Evolutionary conservation across 495 filamentous ascomycete species (phyloP).

Genomic region (Trichoderma parareesei): DNA sequence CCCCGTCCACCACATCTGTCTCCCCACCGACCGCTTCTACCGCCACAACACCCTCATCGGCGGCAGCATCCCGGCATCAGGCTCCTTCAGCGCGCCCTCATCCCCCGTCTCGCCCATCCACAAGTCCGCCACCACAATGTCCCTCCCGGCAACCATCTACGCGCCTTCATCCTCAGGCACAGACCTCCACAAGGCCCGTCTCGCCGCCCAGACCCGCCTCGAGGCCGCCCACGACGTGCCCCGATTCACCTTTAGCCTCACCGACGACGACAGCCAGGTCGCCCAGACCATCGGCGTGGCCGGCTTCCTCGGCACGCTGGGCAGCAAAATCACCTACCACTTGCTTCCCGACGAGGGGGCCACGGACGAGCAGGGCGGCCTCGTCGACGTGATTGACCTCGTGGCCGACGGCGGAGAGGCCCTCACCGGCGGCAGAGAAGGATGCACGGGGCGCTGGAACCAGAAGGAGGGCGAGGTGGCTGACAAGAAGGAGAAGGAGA

Average conservation of each 20-base stretch:
- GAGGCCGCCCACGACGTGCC: conserved; percentile 45
- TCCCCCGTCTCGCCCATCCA: conserved; percentile 18
- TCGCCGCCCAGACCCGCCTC: conserved; percentile 49
- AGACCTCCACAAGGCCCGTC: conserved; percentile 42
- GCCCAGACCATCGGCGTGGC: conserved; percentile 42
- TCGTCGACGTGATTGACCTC: conserved; percentile 47
- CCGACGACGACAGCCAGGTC: conserved; percentile 40
- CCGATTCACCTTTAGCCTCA: conserved; percentile 43
- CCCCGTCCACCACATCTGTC: conserved; percentile 37
- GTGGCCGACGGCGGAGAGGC: conserved; percentile 36
- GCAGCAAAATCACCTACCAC: conserved; percentile 49
- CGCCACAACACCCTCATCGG: conserved; percentile 19
- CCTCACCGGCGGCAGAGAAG: conserved; percentile 28
- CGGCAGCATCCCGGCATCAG: conserved; percentile 14
- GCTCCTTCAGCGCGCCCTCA: conserved; percentile 21
- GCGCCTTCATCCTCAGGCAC: conserved; percentile 28
- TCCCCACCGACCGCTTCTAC: conserved; percentile 28
- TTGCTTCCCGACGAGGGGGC: conserved; percentile 50
- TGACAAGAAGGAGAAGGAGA: conserved; percentile 39
- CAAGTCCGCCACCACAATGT: conserved; percentile 15
- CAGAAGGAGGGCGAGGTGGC: conserved; percentile 23
- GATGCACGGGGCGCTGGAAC: conserved; percentile 52
- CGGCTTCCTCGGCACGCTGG: conserved; percentile 50
- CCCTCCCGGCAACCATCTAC: conserved; percentile 5
- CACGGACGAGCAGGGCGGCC: conserved; percentile 43